These are phyloP conservation scores for Diplodia corticola DNA, from an alignment of 2,329 filamentous ascomycete species.

Conservation along the genomic window DNA sequence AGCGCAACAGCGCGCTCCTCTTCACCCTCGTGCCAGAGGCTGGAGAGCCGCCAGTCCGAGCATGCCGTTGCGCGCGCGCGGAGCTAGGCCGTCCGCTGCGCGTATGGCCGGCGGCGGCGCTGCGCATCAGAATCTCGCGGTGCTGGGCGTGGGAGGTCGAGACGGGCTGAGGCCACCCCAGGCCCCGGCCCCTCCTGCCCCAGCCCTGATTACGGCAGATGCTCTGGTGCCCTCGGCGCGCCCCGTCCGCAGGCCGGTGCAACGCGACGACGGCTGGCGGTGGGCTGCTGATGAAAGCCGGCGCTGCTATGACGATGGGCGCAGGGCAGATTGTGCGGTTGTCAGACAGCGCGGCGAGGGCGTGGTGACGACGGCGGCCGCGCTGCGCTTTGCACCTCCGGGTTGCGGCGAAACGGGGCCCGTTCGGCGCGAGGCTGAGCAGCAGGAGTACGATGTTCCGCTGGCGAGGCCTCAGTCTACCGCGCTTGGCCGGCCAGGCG, in stretches of 20 bases:
- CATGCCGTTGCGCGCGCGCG: background rate
- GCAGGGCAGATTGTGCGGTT: background rate
- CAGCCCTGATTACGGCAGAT: conserved; percentile 19
- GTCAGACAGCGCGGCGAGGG: background rate
- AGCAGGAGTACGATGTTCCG: background rate
- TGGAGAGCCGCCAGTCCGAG: background rate
- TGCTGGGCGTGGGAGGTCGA: background rate
- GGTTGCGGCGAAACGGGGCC: conserved; percentile 13
- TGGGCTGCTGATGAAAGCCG: background rate
- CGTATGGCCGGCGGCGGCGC: background rate
- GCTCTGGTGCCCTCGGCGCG: conserved; percentile 15
- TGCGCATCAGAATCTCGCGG: background rate
- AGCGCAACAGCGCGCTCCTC: background rate
- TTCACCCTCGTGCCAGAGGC: background rate
- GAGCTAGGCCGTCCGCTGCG: no score
- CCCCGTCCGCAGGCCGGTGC: conserved; percentile 1
- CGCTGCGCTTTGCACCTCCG: background rate
- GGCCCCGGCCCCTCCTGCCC: background rate
- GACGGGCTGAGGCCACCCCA: background rate
- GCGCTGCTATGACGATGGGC: conserved; percentile 6
- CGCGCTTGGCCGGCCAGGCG: background rate
- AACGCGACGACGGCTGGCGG: background rate
- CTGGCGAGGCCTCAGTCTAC: background rate
- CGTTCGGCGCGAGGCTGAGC: conserved; percentile 7
- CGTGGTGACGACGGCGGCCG: background rate